Evolutionary conservation across 2,329 filamentous ascomycete species (phyloP).

Genomic region (Elsinoe arachidis): DNA sequence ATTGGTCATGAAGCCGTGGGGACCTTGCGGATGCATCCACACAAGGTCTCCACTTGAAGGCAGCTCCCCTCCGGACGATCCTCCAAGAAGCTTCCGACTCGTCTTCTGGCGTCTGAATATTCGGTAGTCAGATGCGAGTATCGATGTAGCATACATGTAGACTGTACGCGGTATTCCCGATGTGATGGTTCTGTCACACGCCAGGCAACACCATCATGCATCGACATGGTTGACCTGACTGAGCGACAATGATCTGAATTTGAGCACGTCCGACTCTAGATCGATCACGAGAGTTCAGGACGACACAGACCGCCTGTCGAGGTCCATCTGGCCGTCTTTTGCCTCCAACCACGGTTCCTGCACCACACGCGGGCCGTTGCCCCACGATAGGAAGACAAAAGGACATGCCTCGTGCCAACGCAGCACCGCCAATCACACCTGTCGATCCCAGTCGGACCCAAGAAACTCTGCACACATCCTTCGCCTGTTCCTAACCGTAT

Average conservation of each 20-base stretch:
- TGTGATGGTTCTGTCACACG: slow-evolving; percentile 9
- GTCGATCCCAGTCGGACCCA: neutral
- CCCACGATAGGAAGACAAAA: neutral
- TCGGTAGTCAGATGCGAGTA: slow-evolving; percentile 2
- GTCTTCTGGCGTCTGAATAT: neutral
- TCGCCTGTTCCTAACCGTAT: slow-evolving; percentile 11
- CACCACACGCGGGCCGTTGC: slow-evolving; percentile 1
- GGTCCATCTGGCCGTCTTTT: slow-evolving; percentile 4
- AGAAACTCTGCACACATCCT: slow-evolving; percentile 3
- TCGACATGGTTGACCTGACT: neutral
- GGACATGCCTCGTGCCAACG: slow-evolving; percentile 3
- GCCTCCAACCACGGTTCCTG: neutral
- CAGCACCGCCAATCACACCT: slow-evolving; percentile 2
- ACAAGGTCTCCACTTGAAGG: neutral
- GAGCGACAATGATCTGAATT: neutral
- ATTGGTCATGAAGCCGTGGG: neutral
- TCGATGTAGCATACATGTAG: neutral
- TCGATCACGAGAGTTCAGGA: neutral
- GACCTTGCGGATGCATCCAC: slow-evolving; percentile 6
- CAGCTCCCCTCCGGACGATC: slow-evolving; percentile 2
- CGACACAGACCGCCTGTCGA: slow-evolving; percentile 10
- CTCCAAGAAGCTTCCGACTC: neutral
- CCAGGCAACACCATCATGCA: neutral
- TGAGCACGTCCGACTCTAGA: neutral
- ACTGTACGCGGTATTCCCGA: neutral